These are phyloP conservation scores for Diaporthe humulicola DNA, from an alignment of 2,329 filamentous ascomycete species.

Conservation along the genomic window DNA sequence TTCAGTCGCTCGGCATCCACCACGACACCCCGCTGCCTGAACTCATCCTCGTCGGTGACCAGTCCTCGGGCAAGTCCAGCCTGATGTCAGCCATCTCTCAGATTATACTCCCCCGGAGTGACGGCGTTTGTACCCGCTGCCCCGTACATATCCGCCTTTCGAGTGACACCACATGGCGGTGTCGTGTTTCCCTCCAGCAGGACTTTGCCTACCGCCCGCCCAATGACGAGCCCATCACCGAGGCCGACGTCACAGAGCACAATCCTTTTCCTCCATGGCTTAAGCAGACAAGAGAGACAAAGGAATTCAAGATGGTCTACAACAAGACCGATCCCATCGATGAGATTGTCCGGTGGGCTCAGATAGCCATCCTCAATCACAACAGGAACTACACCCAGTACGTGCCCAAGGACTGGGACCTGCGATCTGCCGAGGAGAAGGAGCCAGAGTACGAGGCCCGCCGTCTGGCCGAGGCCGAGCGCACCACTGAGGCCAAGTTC, in stretches of 20 bases:
- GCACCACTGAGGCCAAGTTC: constrained; percentile 73
- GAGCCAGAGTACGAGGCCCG: constrained; percentile 37
- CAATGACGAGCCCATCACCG: constrained; percentile 53
- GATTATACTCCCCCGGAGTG: constrained; percentile 78
- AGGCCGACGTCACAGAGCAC: constrained; percentile 60
- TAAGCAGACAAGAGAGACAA: constrained; percentile 59
- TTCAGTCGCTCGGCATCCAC: constrained; percentile 80
- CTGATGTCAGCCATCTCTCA: constrained; percentile 75
- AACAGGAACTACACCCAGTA: constrained; percentile 64
- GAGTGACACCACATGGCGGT: constrained; percentile 73
- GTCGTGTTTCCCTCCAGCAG: constrained; percentile 74
- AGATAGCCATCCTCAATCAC: constrained; percentile 82
- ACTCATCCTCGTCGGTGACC: constrained; percentile 86
- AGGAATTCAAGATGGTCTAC: constrained; percentile 74
- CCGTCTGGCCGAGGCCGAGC: constrained; percentile 52
- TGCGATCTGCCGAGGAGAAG: constrained; percentile 40
- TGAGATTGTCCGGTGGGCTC: constrained; percentile 78
- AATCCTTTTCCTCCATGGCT: constrained; percentile 78
- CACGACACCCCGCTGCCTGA: constrained; percentile 80
- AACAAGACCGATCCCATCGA: constrained; percentile 76
- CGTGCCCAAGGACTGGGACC: constrained; percentile 59
- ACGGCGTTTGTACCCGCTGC: constrained; percentile 83
- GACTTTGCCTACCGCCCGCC: constrained; percentile 71
- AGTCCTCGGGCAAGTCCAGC: constrained; percentile 85
- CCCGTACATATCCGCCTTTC: constrained; percentile 84